Base-by-base conservation (phyloP, 2,329 filamentous ascomycete genomes). In the Fusarium palustre region DNA sequence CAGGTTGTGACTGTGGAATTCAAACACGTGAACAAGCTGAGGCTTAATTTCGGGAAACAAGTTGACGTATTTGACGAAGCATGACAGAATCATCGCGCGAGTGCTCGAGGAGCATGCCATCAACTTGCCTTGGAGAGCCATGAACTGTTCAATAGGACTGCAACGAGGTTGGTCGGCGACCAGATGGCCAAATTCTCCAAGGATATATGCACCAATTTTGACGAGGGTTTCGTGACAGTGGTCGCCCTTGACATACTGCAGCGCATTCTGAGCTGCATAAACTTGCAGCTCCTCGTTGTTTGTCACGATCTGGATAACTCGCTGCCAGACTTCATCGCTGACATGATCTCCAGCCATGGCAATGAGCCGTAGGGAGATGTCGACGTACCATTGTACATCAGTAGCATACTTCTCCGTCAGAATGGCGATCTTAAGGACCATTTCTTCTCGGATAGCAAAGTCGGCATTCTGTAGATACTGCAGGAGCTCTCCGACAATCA, bases 351-450 rank as follows among this genome's bases (percentile, higher is more conserved):
- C 96, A 5, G 97, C 96, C 89, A 98, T 94, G 61, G 95, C 94
- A 62, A 99, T 94, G 54, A 99, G 87, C 58, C 95, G 90, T 71
- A 99, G 85, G 13, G 96, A 97, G 72, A 98, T 97, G 77, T 99
- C 95, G 67, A 99, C 97, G 79, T 99, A 99, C 96, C 96, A 99
- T 82, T 98, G 95, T 22, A 97, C 93, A 76, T 99, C 96, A 1
- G 94, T 97, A 25, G 96, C 96, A 78, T 99, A 99, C 78, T 98
- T 98, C 79, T 99, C 96, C 1, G 97, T 98, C 69, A 99, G 81
- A 76, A 99, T 99, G 54, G 96, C 96, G 80, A 99, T 97, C 82
- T 99, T 99, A 68, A 99, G 85, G 6, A 98, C 96, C 96, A 99
- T 99, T 80, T 99, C 96, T 82, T 99, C 97, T 68, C 97, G 90